phyloP scores from a whole-genome alignment of 2,329 filamentous ascomycete genomes.

The Aspergillus sp. region DNA sequence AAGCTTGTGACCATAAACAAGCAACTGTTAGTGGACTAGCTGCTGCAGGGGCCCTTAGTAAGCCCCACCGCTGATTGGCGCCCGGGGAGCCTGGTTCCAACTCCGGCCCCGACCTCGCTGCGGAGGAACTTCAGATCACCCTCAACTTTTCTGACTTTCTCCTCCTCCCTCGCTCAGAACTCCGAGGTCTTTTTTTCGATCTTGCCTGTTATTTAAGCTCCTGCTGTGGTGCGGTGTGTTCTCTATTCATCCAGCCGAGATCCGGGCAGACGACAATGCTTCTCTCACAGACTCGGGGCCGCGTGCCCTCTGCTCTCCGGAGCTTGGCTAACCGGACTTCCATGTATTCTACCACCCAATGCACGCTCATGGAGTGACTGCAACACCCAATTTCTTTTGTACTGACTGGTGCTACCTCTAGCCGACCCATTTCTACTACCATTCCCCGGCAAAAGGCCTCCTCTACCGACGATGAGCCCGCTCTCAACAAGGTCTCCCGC shows the following conservation, averaged over 20 bases:
- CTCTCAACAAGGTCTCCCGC: slow-evolving; percentile 79
- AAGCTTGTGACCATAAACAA: background rate
- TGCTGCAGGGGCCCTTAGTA: background rate
- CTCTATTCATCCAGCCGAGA: background rate
- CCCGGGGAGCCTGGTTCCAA: slow-evolving; percentile 14
- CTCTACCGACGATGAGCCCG: slow-evolving; percentile 49
- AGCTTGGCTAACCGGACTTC: slow-evolving; percentile 17
- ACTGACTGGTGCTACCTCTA: slow-evolving; percentile 12
- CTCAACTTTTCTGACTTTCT: background rate
- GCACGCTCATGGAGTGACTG: background rate
- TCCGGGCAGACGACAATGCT: slow-evolving; percentile 22
- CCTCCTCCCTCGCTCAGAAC: slow-evolving; percentile 1
- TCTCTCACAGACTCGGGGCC: slow-evolving; percentile 30
- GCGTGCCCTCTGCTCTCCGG: slow-evolving; percentile 29
- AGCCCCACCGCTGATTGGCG: slow-evolving; percentile 15
- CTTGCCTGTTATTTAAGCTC: slow-evolving; percentile 1
- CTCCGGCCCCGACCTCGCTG: slow-evolving; percentile 22
- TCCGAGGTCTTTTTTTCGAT: background rate
- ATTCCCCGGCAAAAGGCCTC: slow-evolving; percentile 42
- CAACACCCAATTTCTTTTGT: too few relatives aligned
- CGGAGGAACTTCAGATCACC: slow-evolving; percentile 5
- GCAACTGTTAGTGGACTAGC: background rate
- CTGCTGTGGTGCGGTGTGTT: background rate
- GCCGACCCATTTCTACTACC: slow-evolving; percentile 44
- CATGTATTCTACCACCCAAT: slow-evolving; percentile 3